Conservation (phyloP, 345 rosid genomes). For the Raphanus sativus region DNA sequence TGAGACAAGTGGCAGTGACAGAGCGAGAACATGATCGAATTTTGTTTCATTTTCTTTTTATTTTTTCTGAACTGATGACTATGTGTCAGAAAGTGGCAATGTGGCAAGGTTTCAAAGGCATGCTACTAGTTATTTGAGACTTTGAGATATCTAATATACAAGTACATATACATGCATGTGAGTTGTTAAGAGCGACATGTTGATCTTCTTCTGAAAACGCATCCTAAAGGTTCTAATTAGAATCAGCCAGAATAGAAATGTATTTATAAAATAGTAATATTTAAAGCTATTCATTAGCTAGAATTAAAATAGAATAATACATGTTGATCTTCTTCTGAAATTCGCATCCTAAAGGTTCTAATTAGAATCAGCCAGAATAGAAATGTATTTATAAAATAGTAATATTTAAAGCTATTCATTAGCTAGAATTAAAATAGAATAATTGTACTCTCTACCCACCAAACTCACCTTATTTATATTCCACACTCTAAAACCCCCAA, state of each 20-base stretch:
- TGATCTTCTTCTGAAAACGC: background rate
- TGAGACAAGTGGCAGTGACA: background rate
- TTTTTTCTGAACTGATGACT: background rate
- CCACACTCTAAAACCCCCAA: too few species aligned
- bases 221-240: background rate
- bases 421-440: too few species aligned
- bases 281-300: too few species aligned
- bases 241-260: background rate
- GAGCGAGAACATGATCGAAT: background rate
- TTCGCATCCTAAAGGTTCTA: background rate
- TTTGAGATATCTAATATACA: background rate
- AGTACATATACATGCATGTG: background rate
- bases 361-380: background rate
- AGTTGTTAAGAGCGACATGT: background rate
- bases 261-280: background rate
- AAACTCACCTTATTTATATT: too few species aligned
- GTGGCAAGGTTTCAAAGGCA: slow-evolving; percentile 4
- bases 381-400: background rate
- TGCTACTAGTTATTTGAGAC: background rate
- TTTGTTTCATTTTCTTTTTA: background rate
- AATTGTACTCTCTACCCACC: too few species aligned
- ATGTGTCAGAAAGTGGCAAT: background rate
- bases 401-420: background rate
- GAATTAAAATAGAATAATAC: background rate
- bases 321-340: background rate